Conservation (phyloP, 2,329 filamentous ascomycete genomes). For the Neofusicoccum sp. region DNA sequence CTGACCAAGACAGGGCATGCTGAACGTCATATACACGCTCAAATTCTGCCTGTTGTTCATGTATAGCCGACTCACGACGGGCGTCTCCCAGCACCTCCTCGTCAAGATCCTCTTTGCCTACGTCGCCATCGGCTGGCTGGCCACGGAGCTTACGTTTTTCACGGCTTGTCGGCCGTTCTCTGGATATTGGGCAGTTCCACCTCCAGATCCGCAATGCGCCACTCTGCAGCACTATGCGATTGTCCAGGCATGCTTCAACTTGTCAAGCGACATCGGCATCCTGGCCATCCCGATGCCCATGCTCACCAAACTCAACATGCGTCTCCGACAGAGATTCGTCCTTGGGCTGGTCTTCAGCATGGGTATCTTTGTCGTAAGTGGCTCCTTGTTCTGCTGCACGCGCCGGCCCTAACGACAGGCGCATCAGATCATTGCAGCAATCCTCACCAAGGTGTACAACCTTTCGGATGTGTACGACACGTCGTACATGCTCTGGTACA, state of each 20-base stretch:
- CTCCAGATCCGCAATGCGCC: slow-evolving; percentile 55
- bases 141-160: slow-evolving; percentile 57
- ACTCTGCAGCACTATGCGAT: slow-evolving; percentile 58
- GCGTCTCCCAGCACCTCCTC: slow-evolving; percentile 25
- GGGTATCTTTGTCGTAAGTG: slow-evolving; percentile 49
- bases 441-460: slow-evolving; percentile 52
- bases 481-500: slow-evolving; percentile 48
- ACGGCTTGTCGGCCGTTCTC: slow-evolving; percentile 53
- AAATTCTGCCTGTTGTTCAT: slow-evolving; percentile 59
- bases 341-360: slow-evolving; percentile 52
- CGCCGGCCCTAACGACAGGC: neutral
- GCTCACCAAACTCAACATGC: slow-evolving; percentile 51
- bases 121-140: slow-evolving; percentile 47
- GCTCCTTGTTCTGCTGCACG: slow-evolving; percentile 41
- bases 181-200: slow-evolving; percentile 59
- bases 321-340: slow-evolving; percentile 53
- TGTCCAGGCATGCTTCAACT: slow-evolving; percentile 59
- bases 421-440: slow-evolving; percentile 37
- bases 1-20: slow-evolving; percentile 52
- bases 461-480: slow-evolving; percentile 39
- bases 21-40: slow-evolving; percentile 53
- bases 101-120: slow-evolving; percentile 53
- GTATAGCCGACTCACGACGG: slow-evolving; percentile 49
- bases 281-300: slow-evolving; percentile 44
- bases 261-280: slow-evolving; percentile 50